Percentiles rank a stretch among this genome's conserved stretches.
Conservation (phyloP, 1,139 yeast species). For the Candida sp. region DNA sequence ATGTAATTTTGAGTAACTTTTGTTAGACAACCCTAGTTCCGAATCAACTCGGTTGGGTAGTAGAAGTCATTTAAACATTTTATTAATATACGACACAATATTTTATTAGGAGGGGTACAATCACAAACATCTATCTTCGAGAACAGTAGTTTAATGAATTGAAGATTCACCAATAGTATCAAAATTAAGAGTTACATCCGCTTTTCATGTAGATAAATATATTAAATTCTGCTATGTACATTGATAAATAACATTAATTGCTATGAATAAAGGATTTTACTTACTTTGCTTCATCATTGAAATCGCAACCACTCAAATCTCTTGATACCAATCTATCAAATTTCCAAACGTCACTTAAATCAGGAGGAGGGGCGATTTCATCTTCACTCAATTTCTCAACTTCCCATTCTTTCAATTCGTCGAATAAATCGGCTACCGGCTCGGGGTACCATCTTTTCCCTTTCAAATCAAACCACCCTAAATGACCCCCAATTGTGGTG, state of each 20-base stretch:
- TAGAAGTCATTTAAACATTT: too few relatives aligned
- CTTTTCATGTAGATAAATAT: too few relatives aligned
- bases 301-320: neutral
- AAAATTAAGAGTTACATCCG: too few relatives aligned
- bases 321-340: constrained; percentile 23
- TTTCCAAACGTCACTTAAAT: constrained; percentile 24
- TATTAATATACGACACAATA: too few relatives aligned
- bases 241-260: too few relatives aligned
- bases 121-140: too few relatives aligned
- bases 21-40: neutral
- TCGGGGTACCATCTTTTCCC: constrained; percentile 54
- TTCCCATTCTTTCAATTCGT: constrained; percentile 25
- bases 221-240: too few relatives aligned
- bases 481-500: constrained; percentile 85
- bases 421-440: constrained; percentile 34
- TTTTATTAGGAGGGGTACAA: too few relatives aligned
- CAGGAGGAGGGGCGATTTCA: constrained; percentile 23
- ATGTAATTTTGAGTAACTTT: neutral
- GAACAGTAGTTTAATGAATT: too few relatives aligned
- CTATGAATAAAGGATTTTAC: too few relatives aligned
- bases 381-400: constrained; percentile 13
- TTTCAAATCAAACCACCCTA: constrained; percentile 52
- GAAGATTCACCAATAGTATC: too few relatives aligned
- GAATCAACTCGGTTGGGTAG: neutral
- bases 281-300: neutral